A percentile compares a stretch with the other conserved stretches of the same genome.
phyloP scores from a whole-genome alignment of 768 basidiomycete species.

The Podaxis mareebaensis region DNA sequence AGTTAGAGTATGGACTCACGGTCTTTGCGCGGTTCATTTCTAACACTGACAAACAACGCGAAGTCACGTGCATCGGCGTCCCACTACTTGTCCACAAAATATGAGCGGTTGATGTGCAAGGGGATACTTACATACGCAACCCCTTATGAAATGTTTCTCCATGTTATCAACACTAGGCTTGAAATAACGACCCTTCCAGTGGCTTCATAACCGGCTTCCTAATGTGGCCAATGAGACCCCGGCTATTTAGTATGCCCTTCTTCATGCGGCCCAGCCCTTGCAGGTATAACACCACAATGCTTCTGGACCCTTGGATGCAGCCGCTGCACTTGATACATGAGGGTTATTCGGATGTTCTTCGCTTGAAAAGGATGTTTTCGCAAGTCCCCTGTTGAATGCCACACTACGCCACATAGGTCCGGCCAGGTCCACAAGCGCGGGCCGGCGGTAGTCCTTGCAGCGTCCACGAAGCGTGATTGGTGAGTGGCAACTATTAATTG shows the following conservation, averaged over 20 bases:
- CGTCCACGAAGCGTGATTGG: constrained; percentile 6
- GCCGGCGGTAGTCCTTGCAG: neutral
- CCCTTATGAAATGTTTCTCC: neutral
- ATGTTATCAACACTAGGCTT: neutral
- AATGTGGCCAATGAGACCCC: neutral
- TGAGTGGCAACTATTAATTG: constrained; percentile 6
- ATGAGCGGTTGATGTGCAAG: no score
- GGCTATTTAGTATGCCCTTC: neutral
- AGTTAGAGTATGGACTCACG: constrained; percentile 12
- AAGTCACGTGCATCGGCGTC: constrained; percentile 32
- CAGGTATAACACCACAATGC: neutral
- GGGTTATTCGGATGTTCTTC: neutral
- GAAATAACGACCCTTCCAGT: neutral
- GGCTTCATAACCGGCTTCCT: neutral
- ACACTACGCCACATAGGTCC: neutral
- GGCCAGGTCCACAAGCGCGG: neutral
- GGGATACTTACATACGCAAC: neutral
- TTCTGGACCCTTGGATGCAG: neutral
- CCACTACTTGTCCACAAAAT: neutral
- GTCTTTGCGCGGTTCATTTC: constrained; percentile 44
- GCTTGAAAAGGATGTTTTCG: neutral
- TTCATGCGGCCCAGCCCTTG: neutral
- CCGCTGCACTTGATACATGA: neutral
- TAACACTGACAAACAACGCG: constrained; percentile 58
- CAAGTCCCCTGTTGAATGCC: no score